Percentiles rank a stretch among this genome's conserved stretches.
Conservation (phyloP, 805 yeast species). For the Cyberlindnera mycetangii region DNA sequence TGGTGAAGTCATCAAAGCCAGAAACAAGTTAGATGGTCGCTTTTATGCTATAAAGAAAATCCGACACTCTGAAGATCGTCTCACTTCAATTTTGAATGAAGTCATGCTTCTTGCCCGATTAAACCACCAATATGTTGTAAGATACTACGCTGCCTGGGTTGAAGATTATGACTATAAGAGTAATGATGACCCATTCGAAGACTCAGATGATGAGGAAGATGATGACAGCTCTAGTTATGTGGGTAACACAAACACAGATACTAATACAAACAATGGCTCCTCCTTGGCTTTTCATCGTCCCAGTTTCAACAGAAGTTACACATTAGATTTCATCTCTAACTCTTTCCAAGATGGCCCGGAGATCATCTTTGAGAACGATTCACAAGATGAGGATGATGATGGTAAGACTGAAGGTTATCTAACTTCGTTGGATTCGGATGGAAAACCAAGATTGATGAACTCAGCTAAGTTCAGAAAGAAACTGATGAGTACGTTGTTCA, state of each 20-base stretch:
- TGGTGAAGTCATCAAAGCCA: slow-evolving; percentile 97
- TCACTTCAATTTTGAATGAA: slow-evolving; percentile 81
- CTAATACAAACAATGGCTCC: slow-evolving; percentile 7
- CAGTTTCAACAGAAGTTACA: slow-evolving; percentile 31
- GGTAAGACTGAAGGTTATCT: slow-evolving; percentile 27
- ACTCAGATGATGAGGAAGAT: slow-evolving; percentile 9
- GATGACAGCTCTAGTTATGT: slow-evolving; percentile 9
- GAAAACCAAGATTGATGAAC: slow-evolving; percentile 13
- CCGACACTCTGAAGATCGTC: slow-evolving; percentile 73
- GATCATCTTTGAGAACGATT: slow-evolving; percentile 47
- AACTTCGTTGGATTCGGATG: slow-evolving; percentile 17
- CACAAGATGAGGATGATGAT: slow-evolving; percentile 23
- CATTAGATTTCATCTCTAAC: slow-evolving; percentile 66
- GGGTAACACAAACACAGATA: not conserved
- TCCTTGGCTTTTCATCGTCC: slow-evolving; percentile 24
- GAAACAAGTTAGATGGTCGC: slow-evolving; percentile 91
- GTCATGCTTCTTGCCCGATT: slow-evolving; percentile 88
- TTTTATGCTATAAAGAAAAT: slow-evolving; percentile 93
- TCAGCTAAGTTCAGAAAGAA: slow-evolving; percentile 25
- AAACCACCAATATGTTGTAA: slow-evolving; percentile 92
- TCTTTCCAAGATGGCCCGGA: slow-evolving; percentile 53
- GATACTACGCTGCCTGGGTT: slow-evolving; percentile 97
- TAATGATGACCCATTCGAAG: slow-evolving; percentile 33
- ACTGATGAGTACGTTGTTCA: slow-evolving; percentile 70
- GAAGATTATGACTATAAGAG: slow-evolving; percentile 44